Evolutionary conservation across 2,329 filamentous ascomycete species (phyloP).

Genomic region (Penicillium olsonii): DNA sequence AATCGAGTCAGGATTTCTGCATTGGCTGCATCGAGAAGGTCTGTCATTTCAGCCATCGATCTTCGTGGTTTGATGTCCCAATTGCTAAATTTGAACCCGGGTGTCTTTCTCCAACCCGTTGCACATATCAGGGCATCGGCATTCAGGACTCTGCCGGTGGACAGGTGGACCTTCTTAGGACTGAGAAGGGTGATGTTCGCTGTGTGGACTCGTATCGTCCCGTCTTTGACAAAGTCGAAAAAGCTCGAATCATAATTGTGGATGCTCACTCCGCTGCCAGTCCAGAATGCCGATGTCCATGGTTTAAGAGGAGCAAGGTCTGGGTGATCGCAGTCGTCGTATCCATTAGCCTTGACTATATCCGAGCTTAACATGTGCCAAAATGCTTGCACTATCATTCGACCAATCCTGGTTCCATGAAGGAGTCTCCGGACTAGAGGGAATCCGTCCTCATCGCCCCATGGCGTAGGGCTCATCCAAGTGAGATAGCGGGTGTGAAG

Average conservation of each 20-base stretch:
- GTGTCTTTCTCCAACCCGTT: conserved; percentile 51
- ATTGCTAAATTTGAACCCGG: background rate
- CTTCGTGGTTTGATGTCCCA: background rate
- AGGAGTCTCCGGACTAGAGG: background rate
- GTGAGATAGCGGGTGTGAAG: conserved; percentile 63
- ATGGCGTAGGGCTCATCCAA: conserved; percentile 70
- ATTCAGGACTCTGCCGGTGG: conserved; percentile 42
- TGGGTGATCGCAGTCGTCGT: conserved; percentile 33
- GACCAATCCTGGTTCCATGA: background rate
- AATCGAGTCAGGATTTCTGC: background rate
- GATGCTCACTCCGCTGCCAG: conserved; percentile 56
- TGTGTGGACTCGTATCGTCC: conserved; percentile 53
- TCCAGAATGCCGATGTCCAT: conserved; percentile 47
- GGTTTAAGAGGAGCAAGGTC: conserved; percentile 41
- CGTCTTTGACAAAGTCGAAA: conserved; percentile 53
- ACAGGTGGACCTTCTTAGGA: conserved; percentile 45
- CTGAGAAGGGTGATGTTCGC: conserved; percentile 52
- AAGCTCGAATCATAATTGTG: conserved; percentile 58
- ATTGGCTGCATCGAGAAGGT: background rate
- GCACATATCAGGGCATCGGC: conserved; percentile 54
- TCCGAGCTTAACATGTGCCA: conserved; percentile 51
- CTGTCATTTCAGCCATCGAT: background rate
- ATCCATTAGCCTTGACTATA: conserved; percentile 44
- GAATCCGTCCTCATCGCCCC: conserved; percentile 62
- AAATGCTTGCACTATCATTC: conserved; percentile 46